A percentile compares a stretch with the other conserved stretches of the same genome.
phyloP scores from a whole-genome alignment of 495 filamentous ascomycete species.

The Astrothelium macrocarpum region DNA sequence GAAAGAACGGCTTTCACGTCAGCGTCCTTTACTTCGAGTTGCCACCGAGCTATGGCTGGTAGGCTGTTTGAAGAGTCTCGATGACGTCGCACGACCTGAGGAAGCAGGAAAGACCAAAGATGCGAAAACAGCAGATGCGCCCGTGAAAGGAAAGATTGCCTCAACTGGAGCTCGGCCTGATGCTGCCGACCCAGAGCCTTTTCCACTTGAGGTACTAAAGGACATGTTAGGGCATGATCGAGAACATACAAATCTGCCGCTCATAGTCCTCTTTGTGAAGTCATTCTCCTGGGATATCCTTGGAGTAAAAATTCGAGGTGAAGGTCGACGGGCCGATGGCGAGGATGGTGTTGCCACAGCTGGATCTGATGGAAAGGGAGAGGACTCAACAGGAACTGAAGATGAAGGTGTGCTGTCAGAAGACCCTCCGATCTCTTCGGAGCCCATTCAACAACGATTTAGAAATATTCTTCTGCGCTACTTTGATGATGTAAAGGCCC shows the following conservation, averaged over 20 bases:
- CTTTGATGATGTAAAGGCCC: conserved; percentile 83
- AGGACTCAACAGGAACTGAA: conserved; percentile 38
- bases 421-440: conserved; percentile 62
- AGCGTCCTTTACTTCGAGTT: conserved; percentile 76
- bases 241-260: conserved; percentile 81
- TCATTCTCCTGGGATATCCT: conserved; percentile 92
- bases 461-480: conserved; percentile 81
- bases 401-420: conserved; percentile 37
- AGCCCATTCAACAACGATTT: conserved; percentile 78
- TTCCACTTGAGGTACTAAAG: conserved; percentile 92
- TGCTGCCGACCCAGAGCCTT: conserved; percentile 54
- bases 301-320: conserved; percentile 59
- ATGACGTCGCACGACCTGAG: conserved; percentile 80
- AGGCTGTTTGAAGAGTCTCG: conserved; percentile 72
- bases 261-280: conserved; percentile 92
- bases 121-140: conserved; percentile 35
- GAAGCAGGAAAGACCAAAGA: conserved; percentile 61
- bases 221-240: conserved; percentile 88
- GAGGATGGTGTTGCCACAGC: conserved; percentile 67
- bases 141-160: conserved; percentile 41
- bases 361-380: conserved; percentile 38
- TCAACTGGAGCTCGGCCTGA: conserved; percentile 33
- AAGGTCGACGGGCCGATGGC: conserved; percentile 74
- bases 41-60: conserved; percentile 97
- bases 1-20: conserved; percentile 79